phyloP scores from a whole-genome alignment of 192 early-diverging fungal genomes.

The Powellomyces hirtus region DNA sequence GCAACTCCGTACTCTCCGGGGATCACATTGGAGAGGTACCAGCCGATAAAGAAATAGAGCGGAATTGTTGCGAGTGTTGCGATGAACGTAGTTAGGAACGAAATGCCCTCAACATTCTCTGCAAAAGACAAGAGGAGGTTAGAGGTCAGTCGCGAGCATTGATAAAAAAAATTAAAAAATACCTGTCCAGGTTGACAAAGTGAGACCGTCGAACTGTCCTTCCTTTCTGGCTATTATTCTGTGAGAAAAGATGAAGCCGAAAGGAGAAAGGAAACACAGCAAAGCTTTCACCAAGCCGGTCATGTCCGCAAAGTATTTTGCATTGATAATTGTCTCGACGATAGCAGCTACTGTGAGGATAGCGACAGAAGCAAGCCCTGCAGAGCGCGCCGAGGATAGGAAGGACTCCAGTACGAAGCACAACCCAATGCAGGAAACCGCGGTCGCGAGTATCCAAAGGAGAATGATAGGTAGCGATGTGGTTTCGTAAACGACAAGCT shows the following conservation, averaged over 20 bases:
- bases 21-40: constrained; percentile 48
- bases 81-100: neutral
- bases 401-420: constrained; percentile 11
- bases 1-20: constrained; percentile 37
- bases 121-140: neutral
- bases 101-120: constrained; percentile 1
- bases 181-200: neutral
- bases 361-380: constrained; percentile 1
- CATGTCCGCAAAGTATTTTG: neutral
- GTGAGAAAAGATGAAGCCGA: constrained; percentile 1
- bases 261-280: neutral
- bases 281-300: neutral
- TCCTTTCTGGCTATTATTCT: neutral
- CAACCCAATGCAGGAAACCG: neutral
- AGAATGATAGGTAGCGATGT: neutral
- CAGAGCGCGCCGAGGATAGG: constrained; percentile 15
- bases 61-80: constrained; percentile 17
- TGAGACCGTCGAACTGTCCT: neutral
- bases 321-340: neutral
- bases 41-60: constrained; percentile 42
- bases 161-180: too few relatives aligned
- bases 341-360: neutral
- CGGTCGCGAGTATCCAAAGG: neutral
- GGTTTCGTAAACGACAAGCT: neutral
- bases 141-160: neutral